These are phyloP conservation scores for Cyathus striatus DNA, from an alignment of 768 basidiomycete genomes.

Conservation along the genomic window DNA sequence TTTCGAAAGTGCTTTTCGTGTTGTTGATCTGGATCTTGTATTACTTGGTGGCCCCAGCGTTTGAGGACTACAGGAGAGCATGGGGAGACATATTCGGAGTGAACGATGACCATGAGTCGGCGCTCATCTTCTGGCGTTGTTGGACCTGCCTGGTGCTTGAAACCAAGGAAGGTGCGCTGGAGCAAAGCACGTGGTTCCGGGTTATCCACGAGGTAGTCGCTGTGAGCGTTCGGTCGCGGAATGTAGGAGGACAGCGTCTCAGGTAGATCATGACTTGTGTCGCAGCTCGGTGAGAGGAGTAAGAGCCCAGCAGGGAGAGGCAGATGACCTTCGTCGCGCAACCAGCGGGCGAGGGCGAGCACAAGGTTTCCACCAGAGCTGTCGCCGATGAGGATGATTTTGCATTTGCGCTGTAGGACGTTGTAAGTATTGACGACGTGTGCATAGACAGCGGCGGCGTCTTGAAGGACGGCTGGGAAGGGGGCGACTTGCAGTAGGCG, in stretches of 20 bases:
- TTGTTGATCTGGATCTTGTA: constrained; percentile 22
- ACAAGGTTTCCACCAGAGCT: constrained; percentile 52
- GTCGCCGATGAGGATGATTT: constrained; percentile 48
- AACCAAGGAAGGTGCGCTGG: constrained; percentile 49
- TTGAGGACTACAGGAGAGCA: constrained; percentile 33
- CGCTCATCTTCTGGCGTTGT: constrained; percentile 21
- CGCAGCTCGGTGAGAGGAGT: constrained; percentile 33
- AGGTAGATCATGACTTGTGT: constrained; percentile 41
- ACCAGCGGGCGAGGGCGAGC: constrained; percentile 45
- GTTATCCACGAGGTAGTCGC: constrained; percentile 50
- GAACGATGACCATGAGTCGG: constrained; percentile 27
- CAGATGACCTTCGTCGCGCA: constrained; percentile 43
- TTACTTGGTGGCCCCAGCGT: constrained; percentile 30
- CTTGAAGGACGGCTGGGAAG: constrained; percentile 49
- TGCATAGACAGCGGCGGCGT: constrained; percentile 48
- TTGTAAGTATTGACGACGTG: constrained; percentile 32
- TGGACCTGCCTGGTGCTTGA: constrained; percentile 14
- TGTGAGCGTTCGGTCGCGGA: constrained; percentile 41
- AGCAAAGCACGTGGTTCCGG: constrained; percentile 48
- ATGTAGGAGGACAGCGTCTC: constrained; percentile 42
- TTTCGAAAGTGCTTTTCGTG: constrained; percentile 16
- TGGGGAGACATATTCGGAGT: constrained; percentile 37
- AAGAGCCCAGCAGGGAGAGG: constrained; percentile 41
- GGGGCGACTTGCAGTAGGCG: constrained; percentile 46
- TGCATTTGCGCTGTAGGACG: constrained; percentile 14